These are phyloP conservation scores for Cordyceps tenuipes DNA, from an alignment of 2,329 filamentous ascomycete genomes.

Conservation along the genomic window DNA sequence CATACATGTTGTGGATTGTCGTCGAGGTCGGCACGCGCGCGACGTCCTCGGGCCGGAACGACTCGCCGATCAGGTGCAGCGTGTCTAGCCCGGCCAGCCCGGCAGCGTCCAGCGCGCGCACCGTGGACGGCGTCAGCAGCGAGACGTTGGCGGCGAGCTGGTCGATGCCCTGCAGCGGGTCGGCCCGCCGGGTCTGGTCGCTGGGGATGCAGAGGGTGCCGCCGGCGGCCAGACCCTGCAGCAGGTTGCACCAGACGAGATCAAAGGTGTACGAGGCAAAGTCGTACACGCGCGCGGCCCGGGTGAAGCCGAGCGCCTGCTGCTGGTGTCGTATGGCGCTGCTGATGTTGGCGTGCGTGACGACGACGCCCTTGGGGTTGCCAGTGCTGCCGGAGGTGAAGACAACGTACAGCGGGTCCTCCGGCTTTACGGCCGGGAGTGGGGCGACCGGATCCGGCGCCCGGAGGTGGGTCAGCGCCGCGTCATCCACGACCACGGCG, in stretches of 20 bases:
- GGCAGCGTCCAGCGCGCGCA: background rate
- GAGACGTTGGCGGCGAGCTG: background rate
- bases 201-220: constrained; percentile 11
- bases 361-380: constrained; percentile 19
- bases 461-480: background rate
- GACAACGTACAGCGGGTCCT: constrained; percentile 15
- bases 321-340: constrained; percentile 15
- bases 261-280: constrained; percentile 2
- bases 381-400: constrained; percentile 14
- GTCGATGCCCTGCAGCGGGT: background rate
- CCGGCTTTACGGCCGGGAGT: background rate
- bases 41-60: background rate
- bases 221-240: constrained; percentile 16
- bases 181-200: background rate
- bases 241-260: constrained; percentile 18
- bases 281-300: constrained; percentile 13
- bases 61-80: constrained; percentile 3
- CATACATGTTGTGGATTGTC: constrained; percentile 5
- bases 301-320: constrained; percentile 14
- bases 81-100: background rate
- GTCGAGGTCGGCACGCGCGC: background rate
- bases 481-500: background rate
- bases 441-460: background rate
- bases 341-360: constrained; percentile 15
- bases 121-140: background rate